Percentiles rank a stretch among this genome's conserved stretches.
Evolutionary conservation across 257 asterid genomes (phyloP).

Genomic region (Cynanchum wilfordii): DNA sequence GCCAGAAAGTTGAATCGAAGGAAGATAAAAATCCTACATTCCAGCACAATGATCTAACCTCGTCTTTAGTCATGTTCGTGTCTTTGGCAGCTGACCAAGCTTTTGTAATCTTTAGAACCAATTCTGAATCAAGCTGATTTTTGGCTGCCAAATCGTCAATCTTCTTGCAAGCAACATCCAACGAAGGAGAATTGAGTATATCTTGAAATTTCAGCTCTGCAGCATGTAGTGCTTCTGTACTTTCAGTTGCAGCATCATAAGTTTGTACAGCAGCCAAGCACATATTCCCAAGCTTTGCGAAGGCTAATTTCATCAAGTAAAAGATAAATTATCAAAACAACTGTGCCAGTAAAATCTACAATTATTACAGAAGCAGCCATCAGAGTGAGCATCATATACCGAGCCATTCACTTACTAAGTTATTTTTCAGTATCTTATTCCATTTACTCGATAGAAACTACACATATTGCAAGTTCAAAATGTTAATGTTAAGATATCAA

Average conservation of each 20-base stretch:
- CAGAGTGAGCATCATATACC: not conserved
- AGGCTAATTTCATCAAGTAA: constrained; percentile 38
- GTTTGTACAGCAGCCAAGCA: constrained; percentile 83
- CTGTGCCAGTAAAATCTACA: not conserved
- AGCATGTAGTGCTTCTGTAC: constrained; percentile 61
- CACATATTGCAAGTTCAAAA: not conserved
- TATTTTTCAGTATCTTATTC: not conserved
- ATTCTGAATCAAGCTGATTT: constrained; percentile 81
- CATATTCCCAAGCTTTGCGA: constrained; percentile 62
- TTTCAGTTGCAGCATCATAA: constrained; percentile 70
- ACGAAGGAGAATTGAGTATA: constrained; percentile 77
- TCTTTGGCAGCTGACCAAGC: constrained; percentile 99
- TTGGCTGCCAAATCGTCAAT: constrained; percentile 81
- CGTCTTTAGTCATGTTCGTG: constrained; percentile 73
- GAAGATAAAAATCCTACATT: not conserved
- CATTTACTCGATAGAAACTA: not conserved
- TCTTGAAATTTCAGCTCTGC: constrained; percentile 90
- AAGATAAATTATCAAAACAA: not conserved
- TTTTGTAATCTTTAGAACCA: constrained; percentile 80
- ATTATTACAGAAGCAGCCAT: not conserved
- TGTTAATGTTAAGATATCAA: not conserved
- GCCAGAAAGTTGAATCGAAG: not conserved
- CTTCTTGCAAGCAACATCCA: constrained; percentile 84
- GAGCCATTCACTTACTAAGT: not conserved
- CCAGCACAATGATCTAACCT: constrained; percentile 37